phyloP scores from a whole-genome alignment of 106 monocot genomes.

The Agapanthus africanus region DNA sequence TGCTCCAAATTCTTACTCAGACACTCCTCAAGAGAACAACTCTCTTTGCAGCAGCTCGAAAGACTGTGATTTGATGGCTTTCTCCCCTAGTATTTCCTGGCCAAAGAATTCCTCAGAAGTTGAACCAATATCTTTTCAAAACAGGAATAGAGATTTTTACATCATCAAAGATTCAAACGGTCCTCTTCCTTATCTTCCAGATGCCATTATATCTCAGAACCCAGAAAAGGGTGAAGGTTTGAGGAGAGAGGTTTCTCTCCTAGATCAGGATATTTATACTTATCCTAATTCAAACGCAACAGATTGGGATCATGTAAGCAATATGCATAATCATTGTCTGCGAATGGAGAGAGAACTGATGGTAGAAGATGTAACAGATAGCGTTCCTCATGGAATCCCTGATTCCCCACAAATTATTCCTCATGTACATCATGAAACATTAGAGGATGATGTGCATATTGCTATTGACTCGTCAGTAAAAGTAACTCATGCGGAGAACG shows the following conservation, averaged over 20 bases:
- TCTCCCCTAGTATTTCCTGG: conserved; percentile 15
- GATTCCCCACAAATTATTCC: conserved; percentile 32
- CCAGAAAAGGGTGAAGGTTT: conserved; percentile 11
- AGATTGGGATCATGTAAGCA: conserved; percentile 3
- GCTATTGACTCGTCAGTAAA: conserved; percentile 11
- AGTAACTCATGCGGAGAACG: conserved; percentile 25
- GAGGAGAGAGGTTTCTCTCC: conserved; percentile 32
- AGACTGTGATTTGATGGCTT: conserved; percentile 2
- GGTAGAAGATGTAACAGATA: conserved; percentile 77
- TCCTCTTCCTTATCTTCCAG: conserved; percentile 20
- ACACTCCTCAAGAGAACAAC: conserved; percentile 12
- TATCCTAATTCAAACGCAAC: conserved; percentile 6
- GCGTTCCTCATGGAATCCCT: conserved; percentile 35
- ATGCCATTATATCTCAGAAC: conserved; percentile 22
- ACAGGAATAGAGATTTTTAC: conserved; percentile 2
- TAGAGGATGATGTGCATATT: conserved; percentile 20
- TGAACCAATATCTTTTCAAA: conserved; percentile 11
- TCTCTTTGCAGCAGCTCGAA: neutral
- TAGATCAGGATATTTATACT: conserved; percentile 38
- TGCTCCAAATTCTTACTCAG: conserved; percentile 8
- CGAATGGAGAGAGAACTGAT: conserved; percentile 20
- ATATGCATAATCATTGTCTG: conserved; percentile 9
- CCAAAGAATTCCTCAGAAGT: conserved; percentile 20
- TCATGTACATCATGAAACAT: conserved; percentile 30
- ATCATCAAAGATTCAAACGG: conserved; percentile 10